Percentiles rank a stretch among this genome's conserved stretches.
Conservation (phyloP, 2,329 filamentous ascomycete genomes). For the Exserohilum turcica region DNA sequence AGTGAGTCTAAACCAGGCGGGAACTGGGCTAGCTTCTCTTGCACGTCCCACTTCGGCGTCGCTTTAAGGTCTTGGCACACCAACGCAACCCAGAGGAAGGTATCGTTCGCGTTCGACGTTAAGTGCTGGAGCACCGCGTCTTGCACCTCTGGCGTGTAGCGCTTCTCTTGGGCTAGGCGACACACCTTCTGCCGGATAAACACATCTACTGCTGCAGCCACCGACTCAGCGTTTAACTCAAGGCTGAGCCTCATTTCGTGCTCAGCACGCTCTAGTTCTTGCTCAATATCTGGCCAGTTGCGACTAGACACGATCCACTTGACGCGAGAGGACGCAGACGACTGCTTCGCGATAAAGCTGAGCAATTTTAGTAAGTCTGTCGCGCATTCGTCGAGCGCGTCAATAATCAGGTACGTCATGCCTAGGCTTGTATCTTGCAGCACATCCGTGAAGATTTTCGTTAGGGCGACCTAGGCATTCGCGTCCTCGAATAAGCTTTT, state of each 20-base stretch:
- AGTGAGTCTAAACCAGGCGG: conserved; percentile 47
- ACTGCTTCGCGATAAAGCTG: not conserved
- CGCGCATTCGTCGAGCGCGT: conserved; percentile 22
- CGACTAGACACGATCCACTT: conserved; percentile 1
- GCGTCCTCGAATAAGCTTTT: conserved; percentile 31
- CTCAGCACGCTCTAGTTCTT: not conserved
- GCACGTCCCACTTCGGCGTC: conserved; percentile 17
- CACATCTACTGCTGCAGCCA: conserved; percentile 42
- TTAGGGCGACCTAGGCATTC: conserved; percentile 31
- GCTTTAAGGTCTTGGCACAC: conserved; percentile 46
- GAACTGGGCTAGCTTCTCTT: conserved; percentile 30
- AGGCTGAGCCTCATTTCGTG: not conserved
- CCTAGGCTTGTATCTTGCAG: conserved; percentile 43
- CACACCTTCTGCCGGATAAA: conserved; percentile 49
- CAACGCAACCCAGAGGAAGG: conserved; percentile 25
- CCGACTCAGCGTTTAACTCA: conserved; percentile 15
- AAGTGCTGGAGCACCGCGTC: conserved; percentile 26
- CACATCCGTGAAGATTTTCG: conserved; percentile 49
- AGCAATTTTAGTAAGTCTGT: not conserved
- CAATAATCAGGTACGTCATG: conserved; percentile 13
- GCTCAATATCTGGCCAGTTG: not conserved
- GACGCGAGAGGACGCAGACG: not conserved
- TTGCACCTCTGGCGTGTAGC: conserved; percentile 46
- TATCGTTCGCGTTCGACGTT: conserved; percentile 25
- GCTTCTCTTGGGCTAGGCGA: conserved; percentile 12